Percentiles rank a stretch among this genome's conserved stretches.
Evolutionary conservation across 2,329 filamentous ascomycete species (phyloP).

Genomic region (Cercospora nicotianae): DNA sequence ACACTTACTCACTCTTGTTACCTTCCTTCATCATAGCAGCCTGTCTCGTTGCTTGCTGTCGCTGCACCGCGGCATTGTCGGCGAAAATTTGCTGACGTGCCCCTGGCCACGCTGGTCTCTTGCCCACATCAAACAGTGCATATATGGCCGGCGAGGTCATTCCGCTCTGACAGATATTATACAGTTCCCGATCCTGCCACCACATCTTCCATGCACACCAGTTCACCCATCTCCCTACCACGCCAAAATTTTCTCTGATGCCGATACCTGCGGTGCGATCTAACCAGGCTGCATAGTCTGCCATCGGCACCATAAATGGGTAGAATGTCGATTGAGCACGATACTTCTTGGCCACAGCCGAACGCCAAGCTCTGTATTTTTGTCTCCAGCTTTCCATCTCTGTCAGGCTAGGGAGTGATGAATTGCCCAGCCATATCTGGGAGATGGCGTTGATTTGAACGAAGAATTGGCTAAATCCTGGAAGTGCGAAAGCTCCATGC

Average conservation of each 20-base stretch:
- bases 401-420: slow-evolving; percentile 27
- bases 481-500: slow-evolving; percentile 25
- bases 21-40: not conserved
- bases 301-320: slow-evolving; percentile 26
- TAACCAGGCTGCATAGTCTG: slow-evolving; percentile 35
- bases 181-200: slow-evolving; percentile 38
- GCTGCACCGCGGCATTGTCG: slow-evolving; percentile 11
- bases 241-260: slow-evolving; percentile 38
- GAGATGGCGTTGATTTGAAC: slow-evolving; percentile 36
- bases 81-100: slow-evolving; percentile 33
- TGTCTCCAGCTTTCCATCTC: slow-evolving; percentile 35
- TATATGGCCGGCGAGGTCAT: slow-evolving; percentile 39
- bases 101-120: slow-evolving; percentile 37
- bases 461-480: slow-evolving; percentile 36
- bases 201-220: slow-evolving; percentile 41
- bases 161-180: slow-evolving; percentile 38
- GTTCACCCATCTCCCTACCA: slow-evolving; percentile 23
- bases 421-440: slow-evolving; percentile 38
- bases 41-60: slow-evolving; percentile 2
- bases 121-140: slow-evolving; percentile 40
- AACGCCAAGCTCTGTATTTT: slow-evolving; percentile 22
- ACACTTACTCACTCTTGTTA: not conserved
- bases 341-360: slow-evolving; percentile 18
- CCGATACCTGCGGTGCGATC: slow-evolving; percentile 39
- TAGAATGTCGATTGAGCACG: slow-evolving; percentile 28